A percentile compares a stretch with the other conserved stretches of the same genome.
These are phyloP conservation scores for Arxiozyma telluris DNA, from an alignment of 1,139 yeast genomes.

Conservation along the genomic window DNA sequence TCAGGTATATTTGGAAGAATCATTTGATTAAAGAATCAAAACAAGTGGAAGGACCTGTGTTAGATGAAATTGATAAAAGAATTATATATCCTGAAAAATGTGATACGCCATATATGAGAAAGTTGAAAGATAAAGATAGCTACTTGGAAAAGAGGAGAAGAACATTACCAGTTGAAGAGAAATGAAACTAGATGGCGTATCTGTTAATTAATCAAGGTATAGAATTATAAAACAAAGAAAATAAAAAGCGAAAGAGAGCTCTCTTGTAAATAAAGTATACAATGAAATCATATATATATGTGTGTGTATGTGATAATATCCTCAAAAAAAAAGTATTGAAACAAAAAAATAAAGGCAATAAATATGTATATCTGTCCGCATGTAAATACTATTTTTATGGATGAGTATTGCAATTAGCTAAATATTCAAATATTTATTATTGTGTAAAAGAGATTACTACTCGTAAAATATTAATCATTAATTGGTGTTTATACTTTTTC, in stretches of 20 bases:
- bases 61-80: slow-evolving; percentile 52
- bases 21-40: slow-evolving; percentile 16
- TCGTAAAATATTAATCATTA: too few relatives aligned
- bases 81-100: slow-evolving; percentile 71
- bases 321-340: not conserved
- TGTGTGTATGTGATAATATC: not conserved
- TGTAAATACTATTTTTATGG: too few relatives aligned
- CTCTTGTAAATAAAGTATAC: not conserved
- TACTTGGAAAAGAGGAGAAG: slow-evolving; percentile 58
- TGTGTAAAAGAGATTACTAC: not conserved
- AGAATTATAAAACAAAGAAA: not conserved
- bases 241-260: too few relatives aligned
- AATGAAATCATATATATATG: too few relatives aligned
- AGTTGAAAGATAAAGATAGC: slow-evolving; percentile 46
- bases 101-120: slow-evolving; percentile 41
- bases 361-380: not conserved
- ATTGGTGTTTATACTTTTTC: not conserved
- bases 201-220: not conserved
- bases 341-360: not conserved
- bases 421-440: not conserved
- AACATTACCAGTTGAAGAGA: slow-evolving; percentile 35
- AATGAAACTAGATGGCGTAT: not conserved
- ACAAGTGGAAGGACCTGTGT: slow-evolving; percentile 31
- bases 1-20: slow-evolving; percentile 59
- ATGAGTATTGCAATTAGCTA: not conserved